phyloP scores from a whole-genome alignment of 225 moss, liverwort and hornwort genomes.

The Polytrichum formosum region DNA sequence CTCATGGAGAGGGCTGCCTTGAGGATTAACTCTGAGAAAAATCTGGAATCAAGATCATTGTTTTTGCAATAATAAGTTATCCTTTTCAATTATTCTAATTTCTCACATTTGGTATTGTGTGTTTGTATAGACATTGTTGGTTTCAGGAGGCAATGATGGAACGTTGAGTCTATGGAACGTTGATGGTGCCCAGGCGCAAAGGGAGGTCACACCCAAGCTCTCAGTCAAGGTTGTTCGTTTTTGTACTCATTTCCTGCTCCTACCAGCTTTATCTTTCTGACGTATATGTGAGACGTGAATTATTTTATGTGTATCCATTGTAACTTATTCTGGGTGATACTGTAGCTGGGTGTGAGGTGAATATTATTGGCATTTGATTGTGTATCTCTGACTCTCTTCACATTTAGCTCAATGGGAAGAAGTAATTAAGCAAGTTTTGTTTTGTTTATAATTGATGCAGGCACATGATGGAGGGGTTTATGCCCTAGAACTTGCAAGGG shows the following conservation, averaged over 20 bases:
- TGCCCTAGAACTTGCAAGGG: conserved; percentile 83
- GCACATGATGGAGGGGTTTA: conserved; percentile 94
- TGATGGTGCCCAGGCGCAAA: conserved; percentile 73
- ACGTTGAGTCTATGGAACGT: conserved; percentile 83
- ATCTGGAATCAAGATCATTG: no score
- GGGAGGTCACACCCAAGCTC: conserved; percentile 81
- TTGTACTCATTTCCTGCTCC: conserved; percentile 44
- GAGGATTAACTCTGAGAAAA: no score
- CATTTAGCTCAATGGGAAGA: neutral
- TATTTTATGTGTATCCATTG: neutral
- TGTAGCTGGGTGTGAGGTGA: no score
- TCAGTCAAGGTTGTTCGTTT: conserved; percentile 90
- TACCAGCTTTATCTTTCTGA: neutral
- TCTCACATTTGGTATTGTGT: neutral
- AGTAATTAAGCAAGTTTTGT: conserved; percentile 10
- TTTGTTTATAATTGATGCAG: conserved; percentile 40
- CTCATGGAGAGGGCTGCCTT: no score
- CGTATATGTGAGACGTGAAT: neutral
- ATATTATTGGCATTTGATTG: neutral
- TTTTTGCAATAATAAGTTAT: no score
- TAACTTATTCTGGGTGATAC: no score
- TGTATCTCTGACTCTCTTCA: neutral
- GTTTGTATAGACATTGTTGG: conserved; percentile 64
- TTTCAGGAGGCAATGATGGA: conserved; percentile 97
- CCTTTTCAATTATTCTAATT: no score